phyloP scores from a whole-genome alignment of 2,329 filamentous ascomycete species.

The Neofusicoccum sp. region DNA sequence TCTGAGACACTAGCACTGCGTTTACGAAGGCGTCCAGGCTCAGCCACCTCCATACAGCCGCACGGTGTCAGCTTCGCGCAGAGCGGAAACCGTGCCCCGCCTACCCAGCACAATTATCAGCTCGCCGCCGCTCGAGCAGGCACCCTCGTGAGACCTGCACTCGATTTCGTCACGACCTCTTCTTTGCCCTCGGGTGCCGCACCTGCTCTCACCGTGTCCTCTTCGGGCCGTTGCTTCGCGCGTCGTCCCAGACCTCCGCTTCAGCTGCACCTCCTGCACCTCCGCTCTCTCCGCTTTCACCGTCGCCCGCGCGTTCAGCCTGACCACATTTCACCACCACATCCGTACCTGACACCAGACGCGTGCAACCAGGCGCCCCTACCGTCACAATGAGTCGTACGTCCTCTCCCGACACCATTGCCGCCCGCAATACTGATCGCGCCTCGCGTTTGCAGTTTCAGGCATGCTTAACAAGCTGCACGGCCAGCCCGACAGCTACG shows the following conservation, averaged over 20 bases:
- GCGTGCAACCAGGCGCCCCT: constrained; percentile 9
- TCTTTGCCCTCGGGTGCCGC: constrained; percentile 9
- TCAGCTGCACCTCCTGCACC: constrained; percentile 32
- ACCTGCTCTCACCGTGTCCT: neutral
- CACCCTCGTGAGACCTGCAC: constrained; percentile 16
- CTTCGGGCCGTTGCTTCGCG: constrained; percentile 23
- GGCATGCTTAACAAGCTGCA: constrained; percentile 95
- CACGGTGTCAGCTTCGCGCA: constrained; percentile 20
- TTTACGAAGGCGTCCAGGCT: constrained; percentile 17
- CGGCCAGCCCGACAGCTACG: constrained; percentile 96
- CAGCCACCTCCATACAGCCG: constrained; percentile 18
- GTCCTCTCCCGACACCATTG: constrained; percentile 22
- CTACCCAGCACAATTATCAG: constrained; percentile 20
- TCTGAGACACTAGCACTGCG: constrained; percentile 19
- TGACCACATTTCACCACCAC: constrained; percentile 32
- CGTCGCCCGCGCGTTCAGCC: constrained; percentile 33
- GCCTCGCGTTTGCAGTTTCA: constrained; percentile 61
- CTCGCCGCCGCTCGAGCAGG: constrained; percentile 10
- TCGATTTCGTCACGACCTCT: constrained; percentile 3
- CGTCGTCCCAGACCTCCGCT: constrained; percentile 15
- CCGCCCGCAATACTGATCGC: constrained; percentile 24
- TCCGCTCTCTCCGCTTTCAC: constrained; percentile 30
- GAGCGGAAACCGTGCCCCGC: constrained; percentile 21
- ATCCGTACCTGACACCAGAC: constrained; percentile 24
- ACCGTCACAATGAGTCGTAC: constrained; percentile 39